Base-by-base conservation (phyloP, 2,329 filamentous ascomycete species). In the Cladosporium sp. region DNA sequence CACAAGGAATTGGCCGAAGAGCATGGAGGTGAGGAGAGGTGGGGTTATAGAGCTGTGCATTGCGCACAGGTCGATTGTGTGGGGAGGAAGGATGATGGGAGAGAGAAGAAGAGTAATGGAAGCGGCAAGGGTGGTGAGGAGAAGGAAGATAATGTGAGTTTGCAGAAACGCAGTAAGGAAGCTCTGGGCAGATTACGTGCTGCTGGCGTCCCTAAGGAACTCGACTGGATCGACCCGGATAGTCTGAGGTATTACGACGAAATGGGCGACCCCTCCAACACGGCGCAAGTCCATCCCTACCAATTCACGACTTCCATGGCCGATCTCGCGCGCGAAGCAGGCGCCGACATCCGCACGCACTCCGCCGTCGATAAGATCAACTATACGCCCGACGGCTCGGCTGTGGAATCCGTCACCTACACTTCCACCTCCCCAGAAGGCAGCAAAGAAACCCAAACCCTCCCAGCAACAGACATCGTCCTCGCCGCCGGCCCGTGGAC, bases 221-320 rank as follows among this genome's bases (percentile, higher is more conserved):
- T 97, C 11, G 86, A 96, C 68, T 99, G 91, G 90, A 76, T 97
- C 37, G 81, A 87, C 47, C 71, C 78, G 1, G 80, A 84, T 4
- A 73, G 84, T 2, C 71, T 95, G 18, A 73, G 74, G 47, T 75
- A 76, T 17, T 97, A 95, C 70, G 82, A 88, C 29, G 83, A 86
- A 64, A 96, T 97, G 89, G 89, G 89, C 2, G 84, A 82, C 2
- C 81, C 83, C 1, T 79, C 78, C 1, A 88, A 89, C 54, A 97
- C 93, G 1, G 88, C 93, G 0, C 93, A 99, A 70, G 92, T 97
- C 2, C 92, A 99, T 63, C 93, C 93, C 0, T 88, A 85, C 55
- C 84, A 89, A 39, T 97, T 99, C 65, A 97, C 93, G 0, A 92
- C 82, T 0, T 78, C 84, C 13, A 95, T 97, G 57, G 88, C 88